Evolutionary conservation across 1,139 yeast genomes (phyloP).

Genomic region (Ogataea hybrid): DNA sequence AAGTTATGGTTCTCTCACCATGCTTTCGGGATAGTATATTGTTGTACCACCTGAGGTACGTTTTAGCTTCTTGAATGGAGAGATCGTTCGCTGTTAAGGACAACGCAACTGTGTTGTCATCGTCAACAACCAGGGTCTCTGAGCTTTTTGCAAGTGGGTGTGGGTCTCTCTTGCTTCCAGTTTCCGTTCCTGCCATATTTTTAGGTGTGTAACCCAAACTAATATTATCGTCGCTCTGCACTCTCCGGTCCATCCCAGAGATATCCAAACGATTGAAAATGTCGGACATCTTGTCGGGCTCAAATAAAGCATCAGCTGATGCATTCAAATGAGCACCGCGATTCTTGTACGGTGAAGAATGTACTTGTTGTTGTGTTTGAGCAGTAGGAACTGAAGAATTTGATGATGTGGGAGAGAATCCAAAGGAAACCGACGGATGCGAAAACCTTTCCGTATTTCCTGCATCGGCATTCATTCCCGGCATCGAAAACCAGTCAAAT

Average conservation of each 20-base stretch:
- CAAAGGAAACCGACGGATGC: slow-evolving; percentile 22
- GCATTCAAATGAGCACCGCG: neutral
- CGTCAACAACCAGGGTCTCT: slow-evolving; percentile 25
- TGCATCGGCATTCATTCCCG: slow-evolving; percentile 28
- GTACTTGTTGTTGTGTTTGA: slow-evolving; percentile 6
- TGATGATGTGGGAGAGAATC: slow-evolving; percentile 12
- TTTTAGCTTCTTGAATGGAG: slow-evolving; percentile 61
- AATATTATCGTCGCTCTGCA: slow-evolving; percentile 20
- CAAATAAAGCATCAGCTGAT: slow-evolving; percentile 3
- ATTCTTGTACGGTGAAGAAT: slow-evolving; percentile 3
- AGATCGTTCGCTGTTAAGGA: slow-evolving; percentile 62
- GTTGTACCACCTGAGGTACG: slow-evolving; percentile 77
- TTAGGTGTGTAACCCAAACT: slow-evolving; percentile 7
- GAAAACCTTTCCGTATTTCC: slow-evolving; percentile 18
- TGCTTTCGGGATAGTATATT: slow-evolving; percentile 56
- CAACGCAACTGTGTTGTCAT: slow-evolving; percentile 43
- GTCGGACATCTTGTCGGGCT: slow-evolving; percentile 14
- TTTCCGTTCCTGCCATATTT: neutral
- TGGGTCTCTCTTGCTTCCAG: slow-evolving; percentile 8
- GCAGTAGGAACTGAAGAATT: slow-evolving; percentile 8
- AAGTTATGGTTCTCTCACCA: slow-evolving; percentile 48
- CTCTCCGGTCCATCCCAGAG: slow-evolving; percentile 14
- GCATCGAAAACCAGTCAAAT: slow-evolving; percentile 44
- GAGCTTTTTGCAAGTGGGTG: slow-evolving; percentile 25
- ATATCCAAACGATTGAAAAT: slow-evolving; percentile 17